Evolutionary conservation across 768 basidiomycete species (phyloP), one percentile per base, ranked within the genome.

Genomic region (Boletus rubescentipes): DNA sequence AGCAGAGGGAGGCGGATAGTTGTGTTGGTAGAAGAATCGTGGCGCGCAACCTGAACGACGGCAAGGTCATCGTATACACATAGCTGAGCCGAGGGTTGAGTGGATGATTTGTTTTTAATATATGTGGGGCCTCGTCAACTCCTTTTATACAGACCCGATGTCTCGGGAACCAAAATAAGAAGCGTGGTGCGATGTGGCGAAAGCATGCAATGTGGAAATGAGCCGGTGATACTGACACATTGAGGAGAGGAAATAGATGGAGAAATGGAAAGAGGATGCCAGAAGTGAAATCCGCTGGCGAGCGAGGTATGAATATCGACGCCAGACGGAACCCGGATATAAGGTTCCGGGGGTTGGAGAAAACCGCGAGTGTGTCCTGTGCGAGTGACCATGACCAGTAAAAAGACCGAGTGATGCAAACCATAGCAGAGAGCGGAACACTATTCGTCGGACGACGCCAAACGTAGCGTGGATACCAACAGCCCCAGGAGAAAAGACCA

Each of bases 301-400:
- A 69, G 69, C 68, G 75, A 75, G 72, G 73, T 71, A 79, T 77
- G 74, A 78, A 78, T 78, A 74, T 72, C 72, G 71, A 66, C 60
- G 70, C 65, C 62, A 61, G 57, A 57, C 51, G 60, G 60, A 29
- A 47, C 72, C 73, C 69, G 66, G 67, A 69, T 59, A 60, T 62
- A 62, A 59, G 44, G 37, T 32, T 60, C 60, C 64, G 58, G 62
- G 61, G 20, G 7, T 39, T 47, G 9, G n/a, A 36, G 45, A 53
- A 49, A 60, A 51, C n/a, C 30, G 64, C 54, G 68, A 55, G 63
- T 61, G 61, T 64, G 67, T 74, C 73, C 73, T 72, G 66, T 67
- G 61, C 73, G 73, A 71, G 64, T 51, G 59, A 71, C 72, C 75
- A 53, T 66, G 64, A 74, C 73, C 71, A 62, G 63, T 58, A 29